Evolutionary conservation across 2,329 filamentous ascomycete species (phyloP), one percentile per base, ranked within the genome.

Genomic region (Fusarium redolens): DNA sequence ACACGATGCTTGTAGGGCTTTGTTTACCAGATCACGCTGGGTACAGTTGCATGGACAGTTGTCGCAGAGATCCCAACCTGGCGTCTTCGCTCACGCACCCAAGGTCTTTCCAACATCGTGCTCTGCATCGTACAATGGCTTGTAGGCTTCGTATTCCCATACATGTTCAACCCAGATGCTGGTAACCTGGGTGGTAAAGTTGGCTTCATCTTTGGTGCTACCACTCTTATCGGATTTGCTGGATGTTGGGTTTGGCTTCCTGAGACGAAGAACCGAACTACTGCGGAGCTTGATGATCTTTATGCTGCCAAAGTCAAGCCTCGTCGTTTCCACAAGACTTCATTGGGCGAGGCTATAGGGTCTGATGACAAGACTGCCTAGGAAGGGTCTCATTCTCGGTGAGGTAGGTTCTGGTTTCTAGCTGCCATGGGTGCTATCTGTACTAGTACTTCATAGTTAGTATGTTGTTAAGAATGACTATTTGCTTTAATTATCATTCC

Each of bases 11-110:
- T 1, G 6, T 10, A 50, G 47, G 47, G 47, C 15, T 83, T 78
- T 71, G 76, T 79, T 61, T 85, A 83, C 65, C 80, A 83, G 52
- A 77, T 82, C 54, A 82, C 80, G 18, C 83, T 85, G 31, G 84
- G 59, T 17, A 54, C 59, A 2, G 43, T 45, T 8, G 60, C 60
- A 3, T 62, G 37, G 33, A 62, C 60, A 7, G 18, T 57, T 7
- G 51, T 57, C 8, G 43, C 41, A 22, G 67, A 69, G 35, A 51
- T 67, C 5, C 54, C 62, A 12, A 44, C 51, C 7, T 60, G 51
- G 12, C 54, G 62, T 13, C 63, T 69, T 8, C 51, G 63, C 17
- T 51, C 43, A 17, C 66, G 62, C 54, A 56, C 61, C 7, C 18
- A 57, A 0, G 52, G 40, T 0, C 56, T 62, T n/a, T 54, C 56